These are phyloP conservation scores for Blumeria graminis DNA, from an alignment of 2,329 filamentous ascomycete species.

Conservation along the genomic window DNA sequence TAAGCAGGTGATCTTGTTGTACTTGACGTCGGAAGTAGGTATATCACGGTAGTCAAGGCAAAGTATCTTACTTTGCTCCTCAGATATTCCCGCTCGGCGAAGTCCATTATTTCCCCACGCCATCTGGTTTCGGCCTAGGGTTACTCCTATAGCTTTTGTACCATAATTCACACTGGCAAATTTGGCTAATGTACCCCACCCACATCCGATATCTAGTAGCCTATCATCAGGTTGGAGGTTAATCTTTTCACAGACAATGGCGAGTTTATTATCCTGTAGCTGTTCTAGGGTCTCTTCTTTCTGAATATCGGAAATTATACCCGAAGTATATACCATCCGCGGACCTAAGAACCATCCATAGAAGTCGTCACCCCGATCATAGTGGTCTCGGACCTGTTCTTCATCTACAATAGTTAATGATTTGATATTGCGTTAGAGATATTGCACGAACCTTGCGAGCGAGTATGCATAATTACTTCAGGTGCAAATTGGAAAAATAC, in stretches of 20 bases:
- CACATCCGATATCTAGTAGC: conserved; percentile 87
- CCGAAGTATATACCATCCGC: conserved; percentile 96
- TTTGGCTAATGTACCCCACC: conserved; percentile 88
- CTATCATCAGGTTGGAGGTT: conserved; percentile 55
- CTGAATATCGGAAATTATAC: conserved; percentile 71
- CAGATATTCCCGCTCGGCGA: conserved; percentile 54
- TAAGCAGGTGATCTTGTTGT: conserved; percentile 89
- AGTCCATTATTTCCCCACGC: conserved; percentile 88
- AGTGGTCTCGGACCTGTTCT: conserved; percentile 93
- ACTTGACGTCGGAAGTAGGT: conserved; percentile 50
- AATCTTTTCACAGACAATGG: conserved; percentile 90
- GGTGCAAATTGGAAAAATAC: conserved; percentile 73
- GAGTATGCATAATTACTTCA: conserved; percentile 78
- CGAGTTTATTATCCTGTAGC: conserved; percentile 93
- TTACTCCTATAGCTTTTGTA: conserved; percentile 62
- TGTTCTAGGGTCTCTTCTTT: conserved; percentile 80
- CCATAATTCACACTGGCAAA: conserved; percentile 87
- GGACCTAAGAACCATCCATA: conserved; percentile 97
- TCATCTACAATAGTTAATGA: conserved; percentile 34
- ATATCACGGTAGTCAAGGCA: conserved; percentile 98
- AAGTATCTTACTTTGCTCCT: conserved; percentile 74
- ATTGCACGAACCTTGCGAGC: conserved; percentile 44
- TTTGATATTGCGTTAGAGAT: neutral
- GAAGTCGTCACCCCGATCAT: conserved; percentile 94
- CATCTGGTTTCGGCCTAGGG: conserved; percentile 86